These are phyloP conservation scores for Blastocystis sp. DNA, from an alignment of 352 stramenopile species.

Conservation along the genomic window DNA sequence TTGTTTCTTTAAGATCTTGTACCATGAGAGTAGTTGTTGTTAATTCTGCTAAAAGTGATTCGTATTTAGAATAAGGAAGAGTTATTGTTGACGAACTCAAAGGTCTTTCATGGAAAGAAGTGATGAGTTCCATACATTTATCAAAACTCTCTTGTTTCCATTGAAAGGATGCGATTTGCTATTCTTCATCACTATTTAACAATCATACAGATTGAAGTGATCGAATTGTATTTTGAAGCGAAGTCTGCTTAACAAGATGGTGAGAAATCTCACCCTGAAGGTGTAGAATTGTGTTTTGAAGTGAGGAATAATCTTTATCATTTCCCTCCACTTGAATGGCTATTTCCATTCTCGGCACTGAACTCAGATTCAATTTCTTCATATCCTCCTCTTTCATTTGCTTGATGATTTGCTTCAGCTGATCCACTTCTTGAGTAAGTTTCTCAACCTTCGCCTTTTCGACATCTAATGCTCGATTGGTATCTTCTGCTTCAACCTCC, in stretches of 20 bases:
- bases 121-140: neutral
- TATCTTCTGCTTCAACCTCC: conserved; percentile 27
- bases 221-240: too few relatives aligned
- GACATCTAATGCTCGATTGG: neutral
- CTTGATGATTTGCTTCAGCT: too few relatives aligned
- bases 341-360: too few relatives aligned
- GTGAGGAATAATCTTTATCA: too few relatives aligned
- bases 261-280: too few relatives aligned
- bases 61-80: neutral
- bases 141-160: neutral
- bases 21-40: neutral
- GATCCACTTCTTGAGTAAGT: neutral
- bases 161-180: neutral
- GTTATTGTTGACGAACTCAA: neutral
- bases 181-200: neutral
- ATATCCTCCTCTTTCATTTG: too few relatives aligned
- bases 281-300: too few relatives aligned
- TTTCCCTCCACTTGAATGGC: too few relatives aligned
- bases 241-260: too few relatives aligned
- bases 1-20: neutral
- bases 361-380: too few relatives aligned
- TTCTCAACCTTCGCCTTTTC: neutral
- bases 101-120: neutral
- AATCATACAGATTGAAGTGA: too few relatives aligned
- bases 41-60: neutral